Conservation (phyloP, 2,329 filamentous ascomycete genomes). For the Diaporthe eres region DNA sequence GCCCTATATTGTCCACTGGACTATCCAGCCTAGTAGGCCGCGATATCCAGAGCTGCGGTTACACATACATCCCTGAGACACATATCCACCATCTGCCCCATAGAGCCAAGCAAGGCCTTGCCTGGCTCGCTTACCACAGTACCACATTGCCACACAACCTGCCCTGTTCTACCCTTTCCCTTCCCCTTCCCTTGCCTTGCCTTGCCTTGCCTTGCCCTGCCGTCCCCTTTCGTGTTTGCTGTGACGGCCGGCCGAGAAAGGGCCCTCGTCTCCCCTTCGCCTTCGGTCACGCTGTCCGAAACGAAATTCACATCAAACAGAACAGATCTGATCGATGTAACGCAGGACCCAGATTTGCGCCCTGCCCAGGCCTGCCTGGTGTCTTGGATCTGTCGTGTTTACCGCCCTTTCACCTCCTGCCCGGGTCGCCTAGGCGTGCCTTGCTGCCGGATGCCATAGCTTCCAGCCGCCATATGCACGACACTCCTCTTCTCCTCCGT, state of each 20-base stretch:
- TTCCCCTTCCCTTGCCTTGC: neutral
- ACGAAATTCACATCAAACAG: conserved; percentile 39
- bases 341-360: conserved; percentile 26
- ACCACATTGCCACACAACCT: conserved; percentile 13
- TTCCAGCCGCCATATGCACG: conserved; percentile 36
- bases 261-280: conserved; percentile 19
- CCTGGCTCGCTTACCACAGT: conserved; percentile 23
- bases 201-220: neutral
- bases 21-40: neutral
- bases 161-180: neutral
- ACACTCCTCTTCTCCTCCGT: neutral
- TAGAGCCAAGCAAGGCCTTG: conserved; percentile 16
- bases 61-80: conserved; percentile 28
- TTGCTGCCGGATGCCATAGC: conserved; percentile 37
- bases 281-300: conserved; percentile 34
- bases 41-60: conserved; percentile 26
- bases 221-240: neutral
- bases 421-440: neutral
- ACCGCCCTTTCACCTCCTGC: conserved; percentile 39
- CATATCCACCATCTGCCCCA: conserved; percentile 13
- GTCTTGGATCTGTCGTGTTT: conserved; percentile 43
- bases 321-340: conserved; percentile 40
- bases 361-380: conserved; percentile 32
- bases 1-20: neutral
- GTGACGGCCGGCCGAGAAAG: conserved; percentile 30